These are phyloP conservation scores for Colletotrichum aenigma DNA, from an alignment of 2,329 filamentous ascomycete species.

Conservation along the genomic window DNA sequence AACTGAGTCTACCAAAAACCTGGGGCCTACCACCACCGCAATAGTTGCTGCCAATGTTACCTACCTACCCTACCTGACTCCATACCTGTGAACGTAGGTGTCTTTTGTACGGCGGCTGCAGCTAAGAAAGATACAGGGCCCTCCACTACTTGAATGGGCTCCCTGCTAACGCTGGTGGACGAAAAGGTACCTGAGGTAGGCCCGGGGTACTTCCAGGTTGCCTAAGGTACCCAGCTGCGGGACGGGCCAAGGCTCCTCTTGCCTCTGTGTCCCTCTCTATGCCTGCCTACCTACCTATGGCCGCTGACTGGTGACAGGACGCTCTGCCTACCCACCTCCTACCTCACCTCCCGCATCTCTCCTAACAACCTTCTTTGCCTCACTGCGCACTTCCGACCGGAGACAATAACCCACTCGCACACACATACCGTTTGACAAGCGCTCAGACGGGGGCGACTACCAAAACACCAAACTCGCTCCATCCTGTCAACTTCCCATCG, in stretches of 20 bases:
- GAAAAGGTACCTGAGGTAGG: background rate
- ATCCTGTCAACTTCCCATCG: constrained; percentile 4
- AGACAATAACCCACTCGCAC: constrained; percentile 9
- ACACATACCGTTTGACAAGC: constrained; percentile 21
- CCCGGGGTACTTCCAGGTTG: background rate
- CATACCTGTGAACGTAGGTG: background rate
- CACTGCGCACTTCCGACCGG: constrained; percentile 9
- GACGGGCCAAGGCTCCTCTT: background rate
- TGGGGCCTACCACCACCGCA: background rate
- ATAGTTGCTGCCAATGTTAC: background rate
- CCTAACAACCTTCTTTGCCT: constrained; percentile 6
- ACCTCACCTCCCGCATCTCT: constrained; percentile 6
- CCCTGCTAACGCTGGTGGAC: background rate
- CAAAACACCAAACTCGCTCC: constrained; percentile 16
- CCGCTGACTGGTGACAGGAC: background rate
- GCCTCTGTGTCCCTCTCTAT: background rate
- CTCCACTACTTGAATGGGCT: background rate
- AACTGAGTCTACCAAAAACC: background rate
- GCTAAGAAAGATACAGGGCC: background rate
- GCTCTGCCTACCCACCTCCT: background rate
- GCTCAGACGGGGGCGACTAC: constrained; percentile 18
- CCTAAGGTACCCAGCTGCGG: background rate
- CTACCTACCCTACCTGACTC: background rate
- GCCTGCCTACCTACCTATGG: background rate
- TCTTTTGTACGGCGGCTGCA: background rate